Base-by-base conservation (phyloP, 257 asterid genomes). In the Nicotiana attenuata region DNA sequence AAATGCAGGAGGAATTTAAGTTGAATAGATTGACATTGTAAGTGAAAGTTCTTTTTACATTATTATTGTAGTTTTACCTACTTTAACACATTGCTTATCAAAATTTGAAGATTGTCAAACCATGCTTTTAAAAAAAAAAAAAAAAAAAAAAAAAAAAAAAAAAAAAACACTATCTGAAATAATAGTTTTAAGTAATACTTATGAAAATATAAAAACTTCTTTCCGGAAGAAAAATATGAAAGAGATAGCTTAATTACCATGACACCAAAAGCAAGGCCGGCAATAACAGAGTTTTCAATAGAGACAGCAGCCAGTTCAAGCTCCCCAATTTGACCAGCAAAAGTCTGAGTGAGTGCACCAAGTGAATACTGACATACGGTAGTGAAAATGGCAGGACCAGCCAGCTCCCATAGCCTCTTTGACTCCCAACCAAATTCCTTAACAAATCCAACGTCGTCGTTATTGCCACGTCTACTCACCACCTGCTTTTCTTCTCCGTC, bases 221-320 rank as follows among this genome's bases (percentile, higher is more conserved):
- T 35, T 20, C 8, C 13, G 56, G 5, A 16, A 4, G 7, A 28
- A 2, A 3, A 31, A 3, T 24, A 31, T 35, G 41, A 31, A 22
- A 17, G 28, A 28, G 55, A 59, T 10, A n/a, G 11, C 8, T 29
- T 11, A 26, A 64, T n/a, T 93, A 92, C 98, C 98, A 93, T 90
- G 85, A 79, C 88, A 17, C 98, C 97, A 24, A 87, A 92, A 57
- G 90, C 93, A 65, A 93, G 92, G 22, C 98, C 98, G 16, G 94
- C 92, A 79, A 93, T 85, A 11, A 93, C 98, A 17, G 96, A 91
- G 80, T 92, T 93, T 88, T 91, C 98, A 20, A 93, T 88, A n/a
- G 97, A 90, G 31, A 93, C 94, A 14, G 97, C 98, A 7, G 98
- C 98, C 24, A 93, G 92, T 76, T 91, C 96, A 61, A 93, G 86